phyloP scores from a whole-genome alignment of 1,284 basidiomycete genomes.

The Salmacisia buchloeana region DNA sequence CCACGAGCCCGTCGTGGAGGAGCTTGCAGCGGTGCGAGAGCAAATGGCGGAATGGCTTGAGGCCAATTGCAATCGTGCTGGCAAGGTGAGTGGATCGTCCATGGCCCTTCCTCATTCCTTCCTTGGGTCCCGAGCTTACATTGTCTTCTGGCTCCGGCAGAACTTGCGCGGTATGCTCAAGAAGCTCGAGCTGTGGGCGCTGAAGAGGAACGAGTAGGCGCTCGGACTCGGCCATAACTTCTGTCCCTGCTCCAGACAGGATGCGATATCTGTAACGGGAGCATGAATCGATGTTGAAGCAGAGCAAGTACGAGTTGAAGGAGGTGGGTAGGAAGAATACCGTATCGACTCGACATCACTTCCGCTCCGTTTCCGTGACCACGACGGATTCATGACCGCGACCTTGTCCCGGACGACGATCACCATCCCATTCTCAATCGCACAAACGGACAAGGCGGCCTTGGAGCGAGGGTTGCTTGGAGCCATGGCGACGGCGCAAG shows the following conservation, averaged over 20 bases:
- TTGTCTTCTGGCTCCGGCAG: constrained; percentile 7
- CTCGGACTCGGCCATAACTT: no score
- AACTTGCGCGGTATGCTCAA: constrained; percentile 45
- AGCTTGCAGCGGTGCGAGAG: constrained; percentile 62
- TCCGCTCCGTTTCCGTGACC: no score
- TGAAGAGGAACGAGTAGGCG: constrained; percentile 18
- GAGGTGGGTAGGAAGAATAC: no score
- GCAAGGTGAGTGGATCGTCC: constrained; percentile 59
- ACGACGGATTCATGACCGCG: not conserved
- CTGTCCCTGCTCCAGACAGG: no score
- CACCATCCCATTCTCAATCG: not conserved
- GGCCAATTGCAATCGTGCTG: constrained; percentile 64
- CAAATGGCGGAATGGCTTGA: constrained; percentile 85
- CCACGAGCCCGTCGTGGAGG: constrained; percentile 62
- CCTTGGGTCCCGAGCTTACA: no score
- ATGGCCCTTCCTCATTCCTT: no score
- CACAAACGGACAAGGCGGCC: not conserved
- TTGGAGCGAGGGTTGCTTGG: not conserved
- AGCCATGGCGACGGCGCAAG: not conserved
- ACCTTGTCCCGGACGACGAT: not conserved
- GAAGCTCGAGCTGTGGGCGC: constrained; percentile 46
- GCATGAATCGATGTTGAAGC: not conserved
- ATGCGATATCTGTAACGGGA: no score
- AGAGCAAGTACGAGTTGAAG: not conserved
- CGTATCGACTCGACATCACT: no score